These are phyloP conservation scores for Metschnikowia chrysomelidarum DNA, from an alignment of 805 yeast genomes.

Conservation along the genomic window DNA sequence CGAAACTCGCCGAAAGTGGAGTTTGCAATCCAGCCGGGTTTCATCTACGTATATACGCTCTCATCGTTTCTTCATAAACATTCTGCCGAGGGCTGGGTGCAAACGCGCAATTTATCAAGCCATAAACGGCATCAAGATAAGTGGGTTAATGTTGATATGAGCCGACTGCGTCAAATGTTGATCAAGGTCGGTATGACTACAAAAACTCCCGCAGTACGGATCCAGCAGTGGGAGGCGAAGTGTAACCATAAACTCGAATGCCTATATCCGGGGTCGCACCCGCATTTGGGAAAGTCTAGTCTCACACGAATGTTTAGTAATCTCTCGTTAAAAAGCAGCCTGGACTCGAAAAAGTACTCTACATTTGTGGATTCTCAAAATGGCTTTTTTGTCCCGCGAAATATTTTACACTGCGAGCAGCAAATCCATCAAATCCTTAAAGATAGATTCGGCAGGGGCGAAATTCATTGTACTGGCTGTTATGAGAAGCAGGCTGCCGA, in stretches of 20 bases:
- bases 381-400: conserved; percentile 35
- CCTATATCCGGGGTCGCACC: conserved; percentile 31
- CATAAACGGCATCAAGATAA: conserved; percentile 19
- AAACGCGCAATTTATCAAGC: conserved; percentile 30
- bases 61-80: conserved; percentile 33
- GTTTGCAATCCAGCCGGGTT: conserved; percentile 30
- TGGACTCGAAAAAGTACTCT: neutral
- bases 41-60: conserved; percentile 51
- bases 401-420: conserved; percentile 39
- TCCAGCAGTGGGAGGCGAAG: conserved; percentile 52
- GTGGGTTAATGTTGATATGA: conserved; percentile 37
- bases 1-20: conserved; percentile 9
- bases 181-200: conserved; percentile 57
- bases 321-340: conserved; percentile 7
- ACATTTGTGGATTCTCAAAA: conserved; percentile 22
- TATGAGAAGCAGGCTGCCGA: conserved; percentile 7
- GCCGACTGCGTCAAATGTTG: conserved; percentile 36
- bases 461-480: conserved; percentile 49
- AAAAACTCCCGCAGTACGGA: conserved; percentile 38
- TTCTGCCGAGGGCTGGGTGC: conserved; percentile 34
- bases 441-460: conserved; percentile 45
- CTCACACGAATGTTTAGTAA: conserved; percentile 6
- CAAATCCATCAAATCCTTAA: conserved; percentile 41
- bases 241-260: conserved; percentile 47
- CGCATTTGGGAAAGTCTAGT: conserved; percentile 7